phyloP scores from a whole-genome alignment of 1,139 yeast species.

The Debaryomyces fabryi region DNA sequence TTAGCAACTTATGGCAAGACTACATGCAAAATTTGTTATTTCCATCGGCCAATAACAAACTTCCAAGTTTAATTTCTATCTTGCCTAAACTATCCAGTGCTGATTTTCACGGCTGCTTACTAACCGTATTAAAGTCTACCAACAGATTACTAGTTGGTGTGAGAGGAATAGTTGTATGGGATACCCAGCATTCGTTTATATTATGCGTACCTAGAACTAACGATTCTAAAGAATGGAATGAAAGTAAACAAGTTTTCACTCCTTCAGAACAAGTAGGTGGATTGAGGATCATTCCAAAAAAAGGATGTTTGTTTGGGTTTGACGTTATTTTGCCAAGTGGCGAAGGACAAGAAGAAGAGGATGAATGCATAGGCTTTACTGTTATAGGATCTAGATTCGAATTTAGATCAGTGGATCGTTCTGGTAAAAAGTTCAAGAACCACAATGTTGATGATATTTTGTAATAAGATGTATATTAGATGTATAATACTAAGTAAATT shows the following conservation, averaged over 20 bases:
- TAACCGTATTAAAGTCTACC: slow-evolving; percentile 60
- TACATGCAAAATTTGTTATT: slow-evolving; percentile 62
- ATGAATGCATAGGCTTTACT: slow-evolving; percentile 55
- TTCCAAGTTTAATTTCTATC: slow-evolving; percentile 34
- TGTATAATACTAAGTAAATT: slow-evolving; percentile 10
- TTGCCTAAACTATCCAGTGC: slow-evolving; percentile 71
- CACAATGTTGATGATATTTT: slow-evolving; percentile 69
- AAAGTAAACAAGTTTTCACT: slow-evolving; percentile 17
- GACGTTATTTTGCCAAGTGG: slow-evolving; percentile 43
- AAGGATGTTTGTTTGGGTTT: slow-evolving; percentile 60
- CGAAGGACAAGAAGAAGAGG: slow-evolving; percentile 26
- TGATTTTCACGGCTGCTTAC: slow-evolving; percentile 78
- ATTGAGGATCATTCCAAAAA: slow-evolving; percentile 58
- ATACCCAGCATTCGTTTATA: slow-evolving; percentile 75
- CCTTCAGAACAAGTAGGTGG: slow-evolving; percentile 52
- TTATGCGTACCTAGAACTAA: slow-evolving; percentile 55
- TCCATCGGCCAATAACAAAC: slow-evolving; percentile 20
- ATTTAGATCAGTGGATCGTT: slow-evolving; percentile 76
- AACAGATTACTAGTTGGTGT: slow-evolving; percentile 65
- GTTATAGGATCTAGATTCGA: slow-evolving; percentile 81
- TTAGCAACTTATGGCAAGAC: slow-evolving; percentile 63
- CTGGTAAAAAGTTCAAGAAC: slow-evolving; percentile 83
- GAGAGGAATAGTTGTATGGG: slow-evolving; percentile 84
- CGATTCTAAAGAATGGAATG: slow-evolving; percentile 37
- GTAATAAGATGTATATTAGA: slow-evolving; percentile 13